Evolutionary conservation across 148 eudicot species (phyloP).

Genomic region (Vaccinium vitisidaea): DNA sequence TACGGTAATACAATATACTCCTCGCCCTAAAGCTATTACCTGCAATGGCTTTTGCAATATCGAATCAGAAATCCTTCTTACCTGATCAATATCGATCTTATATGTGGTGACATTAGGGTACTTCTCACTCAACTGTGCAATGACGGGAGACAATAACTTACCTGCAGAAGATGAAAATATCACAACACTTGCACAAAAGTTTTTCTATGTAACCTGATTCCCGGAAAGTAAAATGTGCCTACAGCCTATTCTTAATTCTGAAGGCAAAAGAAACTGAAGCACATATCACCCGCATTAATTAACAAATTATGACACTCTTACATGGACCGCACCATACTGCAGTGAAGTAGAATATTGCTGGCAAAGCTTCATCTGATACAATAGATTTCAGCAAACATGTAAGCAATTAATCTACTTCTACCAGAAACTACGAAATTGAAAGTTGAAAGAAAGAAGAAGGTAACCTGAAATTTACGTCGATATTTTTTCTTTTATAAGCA

Average conservation of each 20-base stretch:
- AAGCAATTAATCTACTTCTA: neutral
- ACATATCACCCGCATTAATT: neutral
- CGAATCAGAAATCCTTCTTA: constrained; percentile 18
- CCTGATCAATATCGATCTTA: constrained; percentile 91
- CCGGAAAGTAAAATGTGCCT: neutral
- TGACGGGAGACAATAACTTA: constrained; percentile 43
- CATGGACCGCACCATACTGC: constrained; percentile 98
- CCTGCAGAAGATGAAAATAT: constrained; percentile 38
- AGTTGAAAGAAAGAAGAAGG: constrained; percentile 1
- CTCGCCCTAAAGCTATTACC: neutral
- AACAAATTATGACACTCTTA: constrained; percentile 38
- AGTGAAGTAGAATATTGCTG: constrained; percentile 85
- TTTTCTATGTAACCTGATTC: neutral
- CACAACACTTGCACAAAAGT: neutral
- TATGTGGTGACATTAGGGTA: constrained; percentile 71
- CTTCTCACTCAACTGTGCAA: constrained; percentile 55
- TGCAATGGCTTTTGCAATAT: neutral
- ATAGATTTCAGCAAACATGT: constrained; percentile 1
- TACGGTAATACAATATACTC: neutral
- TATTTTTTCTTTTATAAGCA: neutral
- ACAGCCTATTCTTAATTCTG: neutral
- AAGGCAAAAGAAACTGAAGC: neutral
- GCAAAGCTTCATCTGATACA: constrained; percentile 64
- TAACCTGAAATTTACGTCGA: neutral
- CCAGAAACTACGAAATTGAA: neutral